Evolutionary conservation across 805 yeast genomes (phyloP), one percentile per base, ranked within the genome.

Genomic region (Ogataea glucozyma): DNA sequence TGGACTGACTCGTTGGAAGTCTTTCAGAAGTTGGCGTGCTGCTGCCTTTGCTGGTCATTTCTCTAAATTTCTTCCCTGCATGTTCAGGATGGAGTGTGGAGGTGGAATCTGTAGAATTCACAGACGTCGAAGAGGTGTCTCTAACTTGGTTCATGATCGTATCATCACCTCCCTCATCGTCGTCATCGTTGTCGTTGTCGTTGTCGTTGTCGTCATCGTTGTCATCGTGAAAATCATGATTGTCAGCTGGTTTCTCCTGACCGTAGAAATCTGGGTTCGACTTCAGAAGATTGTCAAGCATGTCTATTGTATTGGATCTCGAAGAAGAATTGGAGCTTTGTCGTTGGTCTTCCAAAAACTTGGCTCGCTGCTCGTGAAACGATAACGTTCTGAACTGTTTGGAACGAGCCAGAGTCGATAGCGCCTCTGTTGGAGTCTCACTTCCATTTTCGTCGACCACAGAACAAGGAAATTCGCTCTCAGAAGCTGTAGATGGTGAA

Each of bases 211-310:
- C 40, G 3, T 38, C 53, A 18, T 51, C 53, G 7, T 52, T 49
- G 2, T 49, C 24, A n/a, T n/a, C n/a, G n/a, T n/a, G n/a, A n/a
- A n/a, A n/a, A n/a, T n/a, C n/a, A n/a, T n/a, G n/a, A n/a, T n/a
- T n/a, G n/a, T n/a, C n/a, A n/a, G n/a, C n/a, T n/a, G n/a, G n/a
- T 2, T 45, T 37, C 1, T 38, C 33, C 10, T 19, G 30, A 8
- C 24, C 37, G 11, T 31, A 27, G 14, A 41, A 31, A 29, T 41
- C 47, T 3, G 38, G 37, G 20, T 40, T 44, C 4, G 27, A 41
- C 26, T 31, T 44, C 23, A 42, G 7, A 31, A 64, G 29, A 20
- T 60, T 65, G 43, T 65, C 69, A 6, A 65, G 51, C 61, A 65
- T 52, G 42, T 53, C 56, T 31, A 71, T 65, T 35, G 70, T 62